Conservation (phyloP, 257 asterid genomes). For the Scutellaria minor region DNA sequence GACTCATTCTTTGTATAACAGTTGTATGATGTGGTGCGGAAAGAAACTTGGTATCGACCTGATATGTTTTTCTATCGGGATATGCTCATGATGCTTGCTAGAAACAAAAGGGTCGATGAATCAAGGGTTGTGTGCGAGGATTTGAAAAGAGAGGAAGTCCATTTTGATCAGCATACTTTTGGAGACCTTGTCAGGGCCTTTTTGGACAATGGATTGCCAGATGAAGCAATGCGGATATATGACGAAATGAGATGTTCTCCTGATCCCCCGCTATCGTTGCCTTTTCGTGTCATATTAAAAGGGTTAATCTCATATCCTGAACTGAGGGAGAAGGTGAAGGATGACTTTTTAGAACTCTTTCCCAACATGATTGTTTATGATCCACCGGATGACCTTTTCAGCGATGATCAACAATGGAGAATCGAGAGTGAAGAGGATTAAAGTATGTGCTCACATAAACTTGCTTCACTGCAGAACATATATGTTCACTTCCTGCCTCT, state of each 20-base stretch:
- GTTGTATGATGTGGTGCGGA: constrained; percentile 79
- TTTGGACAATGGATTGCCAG: constrained; percentile 63
- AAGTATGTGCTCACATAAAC: background rate
- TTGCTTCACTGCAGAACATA: no score
- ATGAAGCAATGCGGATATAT: constrained; percentile 80
- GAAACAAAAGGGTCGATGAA: constrained; percentile 75
- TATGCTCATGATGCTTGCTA: constrained; percentile 95
- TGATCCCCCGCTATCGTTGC: constrained; percentile 77
- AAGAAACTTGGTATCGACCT: constrained; percentile 90
- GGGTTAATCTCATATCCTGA: constrained; percentile 82
- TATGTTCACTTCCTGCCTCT: no score
- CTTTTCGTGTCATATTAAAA: constrained; percentile 84
- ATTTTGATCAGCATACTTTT: constrained; percentile 92
- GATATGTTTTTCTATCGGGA: constrained; percentile 94
- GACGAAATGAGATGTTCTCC: constrained; percentile 89
- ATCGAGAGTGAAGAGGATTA: constrained; percentile 60
- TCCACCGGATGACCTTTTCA: constrained; percentile 80
- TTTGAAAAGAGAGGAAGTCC: constrained; percentile 72
- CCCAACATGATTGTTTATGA: constrained; percentile 83
- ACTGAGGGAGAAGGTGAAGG: constrained; percentile 87
- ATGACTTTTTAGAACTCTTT: constrained; percentile 83
- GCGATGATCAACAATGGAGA: constrained; percentile 52
- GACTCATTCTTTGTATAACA: constrained; percentile 35
- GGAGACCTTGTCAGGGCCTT: constrained; percentile 93
- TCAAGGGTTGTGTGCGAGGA: constrained; percentile 78